A percentile compares a stretch with the other conserved stretches of the same genome.
phyloP scores from a whole-genome alignment of 2,329 filamentous ascomycete species.

The Talaromyces sp. region DNA sequence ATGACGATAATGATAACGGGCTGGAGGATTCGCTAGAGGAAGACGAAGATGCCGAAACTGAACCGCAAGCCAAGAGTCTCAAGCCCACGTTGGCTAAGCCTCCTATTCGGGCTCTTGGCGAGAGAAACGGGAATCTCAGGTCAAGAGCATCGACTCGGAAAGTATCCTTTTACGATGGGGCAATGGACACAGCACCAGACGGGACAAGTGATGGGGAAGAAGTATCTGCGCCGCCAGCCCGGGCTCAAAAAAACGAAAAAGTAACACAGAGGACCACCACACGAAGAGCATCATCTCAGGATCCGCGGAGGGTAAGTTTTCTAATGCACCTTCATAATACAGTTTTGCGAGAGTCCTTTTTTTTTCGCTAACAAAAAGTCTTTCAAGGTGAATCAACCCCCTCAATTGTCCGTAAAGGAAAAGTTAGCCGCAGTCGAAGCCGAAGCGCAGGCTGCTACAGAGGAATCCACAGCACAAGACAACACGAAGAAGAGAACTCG shows the following conservation, averaged over 20 bases:
- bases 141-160: slow-evolving; percentile 29
- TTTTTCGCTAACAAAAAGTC: background rate
- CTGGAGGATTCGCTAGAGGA: slow-evolving; percentile 18
- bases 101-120: slow-evolving; percentile 28
- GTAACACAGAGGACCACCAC: slow-evolving; percentile 27
- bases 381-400: slow-evolving; percentile 14
- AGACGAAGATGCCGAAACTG: slow-evolving; percentile 11
- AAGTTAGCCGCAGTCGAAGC: slow-evolving; percentile 41
- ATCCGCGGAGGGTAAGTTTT: slow-evolving; percentile 26
- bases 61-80: slow-evolving; percentile 12
- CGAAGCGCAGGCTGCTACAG: slow-evolving; percentile 35
- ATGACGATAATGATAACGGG: slow-evolving; percentile 17
- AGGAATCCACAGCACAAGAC: slow-evolving; percentile 21
- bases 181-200: slow-evolving; percentile 23
- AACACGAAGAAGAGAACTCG: slow-evolving; percentile 9
- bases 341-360: background rate
- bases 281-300: slow-evolving; percentile 23
- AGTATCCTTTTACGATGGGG: slow-evolving; percentile 33
- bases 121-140: slow-evolving; percentile 33
- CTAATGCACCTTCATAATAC: background rate
- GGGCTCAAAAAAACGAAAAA: slow-evolving; percentile 25
- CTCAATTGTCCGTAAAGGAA: slow-evolving; percentile 34
- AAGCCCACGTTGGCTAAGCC: slow-evolving; percentile 12
- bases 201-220: slow-evolving; percentile 27
- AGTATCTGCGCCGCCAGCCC: slow-evolving; percentile 20